Base-by-base conservation (phyloP, 1,139 yeast species). In the Diutina neorugosa region DNA sequence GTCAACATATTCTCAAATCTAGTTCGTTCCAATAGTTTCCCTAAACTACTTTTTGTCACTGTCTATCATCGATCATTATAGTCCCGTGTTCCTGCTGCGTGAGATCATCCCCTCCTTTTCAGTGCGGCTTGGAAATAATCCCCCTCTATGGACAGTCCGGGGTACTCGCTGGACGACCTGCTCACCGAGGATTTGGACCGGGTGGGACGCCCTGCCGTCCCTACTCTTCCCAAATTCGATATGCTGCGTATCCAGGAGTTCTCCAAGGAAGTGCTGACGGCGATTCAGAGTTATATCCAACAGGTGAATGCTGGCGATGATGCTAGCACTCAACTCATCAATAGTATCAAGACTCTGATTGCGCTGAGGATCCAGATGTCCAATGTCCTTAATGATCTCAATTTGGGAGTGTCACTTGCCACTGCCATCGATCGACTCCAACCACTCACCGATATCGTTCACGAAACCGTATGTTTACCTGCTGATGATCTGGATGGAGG, bases 351-450 rank as follows among this genome's bases (percentile, higher is more conserved):
- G 54, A 74, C 78, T 0, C 69, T 76, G 14, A 59, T 74, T 9
- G 67, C 74, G 2, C 68, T 74, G 3, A 59, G 78, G 19, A 67
- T 74, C 48, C 84, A 80, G 57, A 70, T 81, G 70, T 67, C 71
- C 42, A 74, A 70, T 21, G 69, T 81, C 52, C 65, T 81, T 44
- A 69, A 71, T 53, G 85, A 81, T 58, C 67, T 81, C 59, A 71
- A 74, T 53, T 62, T 71, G 48, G 85, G 85, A 3, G 67, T 77
- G 44, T 76, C 81, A 11, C 66, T 81, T 20, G 69, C 73, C 23
- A 69, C 78, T 11, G 84, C 85, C 1, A 66, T 80, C 19, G 84
- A 80, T 47, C 63, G 84, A 44, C 70, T 84, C 50, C 82, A 78
- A 60, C 81, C 83, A 0, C 65, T 81, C 52, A 74, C 82, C 19